Conservation (phyloP, 2,329 filamentous ascomycete genomes). For the Fusarium agapanthi region DNA sequence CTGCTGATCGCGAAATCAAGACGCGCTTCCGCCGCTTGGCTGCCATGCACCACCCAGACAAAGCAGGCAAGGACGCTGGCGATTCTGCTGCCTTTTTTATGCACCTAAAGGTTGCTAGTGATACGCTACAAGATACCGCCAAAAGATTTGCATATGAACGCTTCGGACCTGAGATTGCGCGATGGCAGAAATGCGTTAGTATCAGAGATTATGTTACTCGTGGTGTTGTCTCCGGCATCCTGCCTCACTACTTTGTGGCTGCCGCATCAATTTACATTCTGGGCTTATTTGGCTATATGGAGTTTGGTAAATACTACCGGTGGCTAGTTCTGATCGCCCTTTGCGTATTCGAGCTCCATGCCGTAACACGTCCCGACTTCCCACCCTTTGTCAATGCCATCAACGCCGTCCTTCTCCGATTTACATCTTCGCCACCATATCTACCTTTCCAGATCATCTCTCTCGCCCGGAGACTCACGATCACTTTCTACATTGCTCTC, state of each 20-base stretch:
- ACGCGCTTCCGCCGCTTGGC: constrained; percentile 83
- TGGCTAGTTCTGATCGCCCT: constrained; percentile 66
- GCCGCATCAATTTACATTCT: constrained; percentile 68
- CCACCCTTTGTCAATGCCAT: constrained; percentile 56
- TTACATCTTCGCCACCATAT: constrained; percentile 65
- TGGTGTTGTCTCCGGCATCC: constrained; percentile 66
- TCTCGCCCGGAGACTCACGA: constrained; percentile 76
- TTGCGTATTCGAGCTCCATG: constrained; percentile 65
- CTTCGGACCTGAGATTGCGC: constrained; percentile 77
- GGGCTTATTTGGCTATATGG: constrained; percentile 71
- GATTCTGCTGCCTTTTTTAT: constrained; percentile 69
- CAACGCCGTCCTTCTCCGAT: constrained; percentile 54
- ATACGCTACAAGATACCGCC: constrained; percentile 80
- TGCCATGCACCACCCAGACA: constrained; percentile 84
- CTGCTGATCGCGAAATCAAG: constrained; percentile 81
- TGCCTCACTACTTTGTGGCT: constrained; percentile 69
- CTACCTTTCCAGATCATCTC: constrained; percentile 86
- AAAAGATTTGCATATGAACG: constrained; percentile 89
- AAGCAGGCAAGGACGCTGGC: constrained; percentile 58
- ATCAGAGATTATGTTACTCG: constrained; percentile 76
- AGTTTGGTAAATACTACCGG: constrained; percentile 72
- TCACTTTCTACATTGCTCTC: constrained; percentile 85
- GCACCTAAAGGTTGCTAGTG: constrained; percentile 82
- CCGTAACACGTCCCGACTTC: constrained; percentile 63
- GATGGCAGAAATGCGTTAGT: constrained; percentile 73